Evolutionary conservation across 2,329 filamentous ascomycete genomes (phyloP).

Genomic region (Ophiostoma novo-ulmi): DNA sequence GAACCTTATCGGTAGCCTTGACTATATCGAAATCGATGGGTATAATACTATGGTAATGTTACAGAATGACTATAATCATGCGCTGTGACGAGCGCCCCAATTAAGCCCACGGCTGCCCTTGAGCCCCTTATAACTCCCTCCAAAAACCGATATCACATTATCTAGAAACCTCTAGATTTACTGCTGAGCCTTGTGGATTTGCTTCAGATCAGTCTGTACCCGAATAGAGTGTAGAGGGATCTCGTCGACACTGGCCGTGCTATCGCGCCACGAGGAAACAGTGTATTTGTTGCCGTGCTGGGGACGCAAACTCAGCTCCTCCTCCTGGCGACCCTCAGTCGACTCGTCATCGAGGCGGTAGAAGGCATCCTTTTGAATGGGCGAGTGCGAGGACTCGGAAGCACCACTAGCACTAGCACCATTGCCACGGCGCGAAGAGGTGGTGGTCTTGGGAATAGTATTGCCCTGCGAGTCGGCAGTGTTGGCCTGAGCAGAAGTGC

Average conservation of each 20-base stretch:
- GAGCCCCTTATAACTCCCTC: background rate
- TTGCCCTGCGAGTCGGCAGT: background rate
- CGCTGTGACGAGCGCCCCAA: background rate
- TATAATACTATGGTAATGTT: constrained; percentile 13
- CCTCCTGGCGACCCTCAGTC: background rate
- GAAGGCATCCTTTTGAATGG: constrained; percentile 11
- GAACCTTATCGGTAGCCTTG: background rate
- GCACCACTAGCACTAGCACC: background rate
- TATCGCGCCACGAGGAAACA: constrained; percentile 12
- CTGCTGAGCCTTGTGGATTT: constrained; percentile 2
- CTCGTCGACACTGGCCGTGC: constrained; percentile 1
- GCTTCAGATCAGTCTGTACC: constrained; percentile 7
- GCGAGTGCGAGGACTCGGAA: background rate
- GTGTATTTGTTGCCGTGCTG: constrained; percentile 12
- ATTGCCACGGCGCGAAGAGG: background rate
- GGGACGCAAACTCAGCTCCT: constrained; percentile 1
- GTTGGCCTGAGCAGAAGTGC: background rate
- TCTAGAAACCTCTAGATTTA: background rate
- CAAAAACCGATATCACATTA: background rate
- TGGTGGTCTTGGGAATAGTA: background rate
- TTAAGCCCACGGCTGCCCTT: background rate
- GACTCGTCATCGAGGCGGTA: constrained; percentile 13
- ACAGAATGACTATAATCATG: constrained; percentile 2
- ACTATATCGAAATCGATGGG: constrained; percentile 11
- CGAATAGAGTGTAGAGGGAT: constrained; percentile 11